phyloP scores from a whole-genome alignment of 768 basidiomycete genomes.

The Russula foetens region DNA sequence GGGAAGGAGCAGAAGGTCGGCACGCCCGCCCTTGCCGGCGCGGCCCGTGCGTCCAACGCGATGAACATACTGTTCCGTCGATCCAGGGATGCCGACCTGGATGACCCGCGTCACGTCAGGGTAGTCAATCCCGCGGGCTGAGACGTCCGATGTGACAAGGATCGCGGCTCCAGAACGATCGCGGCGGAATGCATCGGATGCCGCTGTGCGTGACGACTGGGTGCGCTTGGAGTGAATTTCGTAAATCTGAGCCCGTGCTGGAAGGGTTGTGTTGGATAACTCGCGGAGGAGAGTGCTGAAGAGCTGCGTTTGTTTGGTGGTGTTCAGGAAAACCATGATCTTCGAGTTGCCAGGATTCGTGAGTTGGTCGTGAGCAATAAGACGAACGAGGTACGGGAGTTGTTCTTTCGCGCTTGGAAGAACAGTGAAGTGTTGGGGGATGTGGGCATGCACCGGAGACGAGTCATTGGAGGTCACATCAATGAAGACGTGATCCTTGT shows the following conservation, averaged over 20 bases:
- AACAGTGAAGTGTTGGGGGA: slow-evolving; percentile 78
- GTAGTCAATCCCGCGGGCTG: slow-evolving; percentile 85
- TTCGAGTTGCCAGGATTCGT: slow-evolving; percentile 58
- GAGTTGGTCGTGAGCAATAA: slow-evolving; percentile 87
- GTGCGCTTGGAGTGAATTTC: slow-evolving; percentile 78
- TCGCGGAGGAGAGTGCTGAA: slow-evolving; percentile 54
- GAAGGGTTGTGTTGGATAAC: slow-evolving; percentile 37
- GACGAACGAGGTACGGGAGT: slow-evolving; percentile 66
- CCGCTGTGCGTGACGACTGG: slow-evolving; percentile 46
- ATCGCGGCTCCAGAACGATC: slow-evolving; percentile 48
- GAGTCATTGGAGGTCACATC: slow-evolving; percentile 58
- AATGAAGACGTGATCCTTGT: slow-evolving; percentile 58
- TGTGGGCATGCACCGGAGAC: slow-evolving; percentile 60
- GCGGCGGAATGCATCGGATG: slow-evolving; percentile 52
- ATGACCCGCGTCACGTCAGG: slow-evolving; percentile 84
- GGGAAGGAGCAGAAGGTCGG: slow-evolving; percentile 72
- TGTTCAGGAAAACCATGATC: slow-evolving; percentile 74
- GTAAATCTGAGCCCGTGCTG: slow-evolving; percentile 53
- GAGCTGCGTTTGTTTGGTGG: slow-evolving; percentile 78
- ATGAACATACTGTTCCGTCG: slow-evolving; percentile 70
- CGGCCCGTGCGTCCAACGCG: slow-evolving; percentile 83
- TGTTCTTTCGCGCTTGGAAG: slow-evolving; percentile 59
- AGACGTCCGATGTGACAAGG: slow-evolving; percentile 82
- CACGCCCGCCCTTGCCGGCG: slow-evolving; percentile 50
- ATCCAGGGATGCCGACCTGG: slow-evolving; percentile 76